Conservation (phyloP, 2,329 filamentous ascomycete genomes). For the Colletotrichum higginsianum region DNA sequence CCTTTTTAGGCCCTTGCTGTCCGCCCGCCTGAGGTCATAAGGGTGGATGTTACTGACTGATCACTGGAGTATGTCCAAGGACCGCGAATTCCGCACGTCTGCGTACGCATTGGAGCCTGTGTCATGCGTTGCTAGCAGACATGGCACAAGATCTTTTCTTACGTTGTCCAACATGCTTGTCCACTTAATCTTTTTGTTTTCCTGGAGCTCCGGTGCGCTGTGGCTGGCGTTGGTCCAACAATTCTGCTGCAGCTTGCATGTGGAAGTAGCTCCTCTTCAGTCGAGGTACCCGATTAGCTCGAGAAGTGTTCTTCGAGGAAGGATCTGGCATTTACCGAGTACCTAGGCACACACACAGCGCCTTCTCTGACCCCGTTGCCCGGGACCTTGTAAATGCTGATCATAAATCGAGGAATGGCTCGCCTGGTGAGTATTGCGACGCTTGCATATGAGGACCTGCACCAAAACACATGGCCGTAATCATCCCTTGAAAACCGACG, state of each 20-base stretch:
- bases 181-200: constrained; percentile 17
- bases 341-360: background rate
- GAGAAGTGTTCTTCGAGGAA: constrained; percentile 12
- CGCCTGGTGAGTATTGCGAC: constrained; percentile 12
- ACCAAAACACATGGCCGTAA: background rate
- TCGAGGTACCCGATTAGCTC: constrained; percentile 27
- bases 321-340: constrained; percentile 1
- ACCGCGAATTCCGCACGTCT: constrained; percentile 25
- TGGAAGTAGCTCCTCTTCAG: constrained; percentile 25
- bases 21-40: constrained; percentile 39
- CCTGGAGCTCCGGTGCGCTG: constrained; percentile 38
- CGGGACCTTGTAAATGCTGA: background rate
- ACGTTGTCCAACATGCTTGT: background rate
- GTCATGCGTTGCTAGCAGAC: constrained; percentile 1
- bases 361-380: background rate
- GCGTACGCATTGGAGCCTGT: constrained; percentile 25
- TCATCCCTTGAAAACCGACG: background rate
- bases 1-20: constrained; percentile 30
- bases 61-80: background rate
- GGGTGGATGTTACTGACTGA: constrained; percentile 15
- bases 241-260: constrained; percentile 33
- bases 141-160: constrained; percentile 18
- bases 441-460: constrained; percentile 20
- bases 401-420: background rate
- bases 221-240: constrained; percentile 32